Base-by-base conservation (phyloP, 2,329 filamentous ascomycete species). In the Penicillium italicum region DNA sequence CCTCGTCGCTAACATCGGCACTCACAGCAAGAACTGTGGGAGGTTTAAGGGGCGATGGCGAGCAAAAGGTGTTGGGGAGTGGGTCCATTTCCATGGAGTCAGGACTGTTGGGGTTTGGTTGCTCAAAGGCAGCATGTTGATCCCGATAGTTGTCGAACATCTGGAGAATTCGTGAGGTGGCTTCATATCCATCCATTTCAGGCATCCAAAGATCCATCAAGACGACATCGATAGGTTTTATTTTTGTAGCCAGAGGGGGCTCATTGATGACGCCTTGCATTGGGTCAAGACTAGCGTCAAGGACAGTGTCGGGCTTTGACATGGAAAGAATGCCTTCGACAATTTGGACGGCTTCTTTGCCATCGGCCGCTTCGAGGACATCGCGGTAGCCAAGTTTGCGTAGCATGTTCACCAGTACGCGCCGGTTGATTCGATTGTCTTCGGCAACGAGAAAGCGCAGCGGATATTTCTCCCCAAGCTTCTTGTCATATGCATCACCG, bases 181-280 rank as follows among this genome's bases (percentile, higher is more conserved):
- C 87, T 66, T 89, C 82, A 61, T 88, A 89, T 1, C 87, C 87
- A 65, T 89, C 86, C 78, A 89, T 85, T 60, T 85, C 77, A 0
- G 87, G 87, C 85, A 90, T 90, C 87, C 87, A 90, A 10, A 90
- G 79, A 70, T 90, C 87, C 87, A 90, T 90, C 41, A 89, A 73
- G 24, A 90, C 79, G 2, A 87, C 79, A 63, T 88, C 82, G 54
- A 89, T 82, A 3, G 72, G 70, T 53, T 74, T 76, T 11, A 68
- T 58, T 40, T 72, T 69, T 41, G 66, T 60, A 58, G 62, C 28
- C 61, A 66, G 28, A 60, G 60, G 18, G 59, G 66, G 46, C 59
- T 63, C 11, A 1, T 60, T 61, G n/a, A 62, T 53, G 2, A 65
- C 53, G 24, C 59, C 57, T 24, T 61, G 59, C 11, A 50, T 38